A percentile compares a stretch with the other conserved stretches of the same genome.
phyloP scores from a whole-genome alignment of 1,139 yeast genomes.

The Candida sanyaensis region DNA sequence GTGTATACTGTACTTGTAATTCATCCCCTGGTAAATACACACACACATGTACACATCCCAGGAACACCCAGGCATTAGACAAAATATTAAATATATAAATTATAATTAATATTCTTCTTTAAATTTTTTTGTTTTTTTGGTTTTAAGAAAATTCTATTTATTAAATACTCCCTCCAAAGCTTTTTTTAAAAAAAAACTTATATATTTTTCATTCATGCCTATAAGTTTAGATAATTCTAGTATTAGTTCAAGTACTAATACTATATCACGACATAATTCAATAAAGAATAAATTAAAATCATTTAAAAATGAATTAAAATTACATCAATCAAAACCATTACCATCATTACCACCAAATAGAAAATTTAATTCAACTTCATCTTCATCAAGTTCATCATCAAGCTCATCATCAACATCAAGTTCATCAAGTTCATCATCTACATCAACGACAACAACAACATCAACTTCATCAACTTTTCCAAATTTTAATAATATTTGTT shows the following conservation, averaged over 20 bases:
- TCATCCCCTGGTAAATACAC: no score
- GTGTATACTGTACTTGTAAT: no score
- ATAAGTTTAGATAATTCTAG: background rate
- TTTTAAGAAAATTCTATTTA: no score
- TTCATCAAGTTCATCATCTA: background rate
- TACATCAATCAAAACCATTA: slow-evolving; percentile 4
- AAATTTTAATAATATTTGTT: background rate
- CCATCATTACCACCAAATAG: background rate
- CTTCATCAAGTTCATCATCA: background rate
- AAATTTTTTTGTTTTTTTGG: no score
- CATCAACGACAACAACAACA: background rate
- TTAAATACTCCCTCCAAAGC: no score
- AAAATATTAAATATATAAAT: no score
- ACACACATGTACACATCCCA: no score
- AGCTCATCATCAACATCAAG: background rate
- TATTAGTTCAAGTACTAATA: background rate
- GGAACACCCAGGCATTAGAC: no score
- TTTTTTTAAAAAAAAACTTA: no score
- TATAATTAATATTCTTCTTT: no score
- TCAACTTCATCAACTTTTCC: background rate
- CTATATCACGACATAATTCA: background rate
- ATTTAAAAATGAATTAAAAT: background rate
- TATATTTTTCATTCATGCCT: background rate
- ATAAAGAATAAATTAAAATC: slow-evolving; percentile 1
- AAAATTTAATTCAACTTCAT: background rate